Conservation (phyloP, 106 monocot species). For the Apostasia shenzhenica region DNA sequence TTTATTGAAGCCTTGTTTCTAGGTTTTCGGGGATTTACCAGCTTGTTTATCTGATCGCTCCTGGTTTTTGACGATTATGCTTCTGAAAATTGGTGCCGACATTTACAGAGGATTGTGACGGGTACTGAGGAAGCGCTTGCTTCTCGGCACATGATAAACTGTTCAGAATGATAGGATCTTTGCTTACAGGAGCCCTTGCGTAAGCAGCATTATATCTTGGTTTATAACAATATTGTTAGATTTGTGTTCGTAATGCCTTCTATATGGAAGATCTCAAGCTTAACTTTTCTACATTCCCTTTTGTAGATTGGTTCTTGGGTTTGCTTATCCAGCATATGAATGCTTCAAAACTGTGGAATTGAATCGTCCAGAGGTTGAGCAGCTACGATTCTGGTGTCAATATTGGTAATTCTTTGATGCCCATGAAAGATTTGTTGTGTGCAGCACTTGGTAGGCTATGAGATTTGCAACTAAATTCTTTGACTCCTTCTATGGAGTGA, state of each 20-base stretch:
- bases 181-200: conserved; percentile 30
- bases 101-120: background rate
- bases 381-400: conserved; percentile 62
- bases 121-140: background rate
- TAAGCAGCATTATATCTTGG: conserved; percentile 8
- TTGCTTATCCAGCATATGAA: conserved; percentile 68
- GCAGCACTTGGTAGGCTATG: too few species aligned
- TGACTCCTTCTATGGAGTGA: too few species aligned
- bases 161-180: conserved; percentile 42
- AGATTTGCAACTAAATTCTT: too few species aligned
- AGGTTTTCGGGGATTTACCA: too few species aligned
- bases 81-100: background rate
- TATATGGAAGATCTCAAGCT: background rate
- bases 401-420: conserved; percentile 35
- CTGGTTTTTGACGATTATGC: background rate
- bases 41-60: background rate
- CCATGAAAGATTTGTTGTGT: too few species aligned
- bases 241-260: background rate
- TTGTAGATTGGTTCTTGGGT: conserved; percentile 59
- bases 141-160: background rate
- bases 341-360: conserved; percentile 63
- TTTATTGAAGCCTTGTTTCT: too few species aligned
- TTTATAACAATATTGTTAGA: background rate
- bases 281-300: background rate
- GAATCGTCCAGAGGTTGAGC: conserved; percentile 62